These are phyloP conservation scores for Pichia deserticola DNA, from an alignment of 805 yeast species.

Conservation along the genomic window DNA sequence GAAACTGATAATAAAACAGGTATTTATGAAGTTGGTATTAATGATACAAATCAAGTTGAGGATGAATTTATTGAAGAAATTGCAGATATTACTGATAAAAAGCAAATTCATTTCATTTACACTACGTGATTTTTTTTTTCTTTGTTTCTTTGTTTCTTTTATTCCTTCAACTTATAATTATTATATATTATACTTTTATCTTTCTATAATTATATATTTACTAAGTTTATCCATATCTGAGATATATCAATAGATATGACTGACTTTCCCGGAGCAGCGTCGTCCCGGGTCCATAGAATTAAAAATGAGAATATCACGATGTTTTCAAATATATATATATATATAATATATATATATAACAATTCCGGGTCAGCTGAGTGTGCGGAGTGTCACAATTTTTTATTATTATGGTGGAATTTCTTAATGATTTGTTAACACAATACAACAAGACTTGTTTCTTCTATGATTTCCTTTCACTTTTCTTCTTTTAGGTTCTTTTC, in stretches of 20 bases:
- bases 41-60: too few species aligned
- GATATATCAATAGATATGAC: too few species aligned
- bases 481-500: too few species aligned
- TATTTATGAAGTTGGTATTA: neutral
- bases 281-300: neutral
- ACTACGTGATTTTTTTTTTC: constrained; percentile 3
- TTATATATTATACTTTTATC: neutral
- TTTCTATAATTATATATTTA: neutral
- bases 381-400: neutral
- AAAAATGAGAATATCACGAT: too few species aligned
- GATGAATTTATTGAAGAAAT: neutral
- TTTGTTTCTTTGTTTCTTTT: neutral
- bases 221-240: too few species aligned
- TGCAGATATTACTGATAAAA: constrained; percentile 49
- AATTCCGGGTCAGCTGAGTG: neutral
- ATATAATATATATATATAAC: too few species aligned
- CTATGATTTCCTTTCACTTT: too few species aligned
- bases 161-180: neutral
- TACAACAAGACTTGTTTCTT: too few species aligned
- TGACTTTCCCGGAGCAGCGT: constrained; percentile 2
- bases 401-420: neutral
- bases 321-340: too few species aligned
- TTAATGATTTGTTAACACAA: too few species aligned
- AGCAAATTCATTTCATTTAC: constrained; percentile 52
- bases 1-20: neutral